Percentiles rank a stretch among this genome's conserved stretches.
Conservation (phyloP, 805 yeast species). For the Myxozyma melibiosi region DNA sequence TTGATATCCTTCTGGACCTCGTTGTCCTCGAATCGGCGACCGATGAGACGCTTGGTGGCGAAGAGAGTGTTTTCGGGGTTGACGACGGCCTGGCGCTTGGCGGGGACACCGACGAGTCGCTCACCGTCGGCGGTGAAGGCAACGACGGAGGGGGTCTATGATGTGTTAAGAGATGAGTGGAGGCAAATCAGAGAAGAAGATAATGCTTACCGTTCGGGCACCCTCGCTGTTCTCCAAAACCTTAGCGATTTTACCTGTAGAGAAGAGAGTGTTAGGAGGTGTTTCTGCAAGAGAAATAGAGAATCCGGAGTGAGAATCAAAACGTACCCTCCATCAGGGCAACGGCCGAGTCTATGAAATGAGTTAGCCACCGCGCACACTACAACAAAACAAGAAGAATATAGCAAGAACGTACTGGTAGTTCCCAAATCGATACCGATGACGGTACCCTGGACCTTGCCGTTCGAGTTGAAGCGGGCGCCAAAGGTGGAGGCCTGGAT, state of each 20-base stretch:
- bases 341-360: conserved; percentile 64
- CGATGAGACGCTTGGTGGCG: conserved; percentile 93
- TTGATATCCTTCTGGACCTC: conserved; percentile 90
- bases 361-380: background rate
- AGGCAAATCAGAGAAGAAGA: background rate
- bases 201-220: conserved; percentile 53
- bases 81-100: conserved; percentile 94
- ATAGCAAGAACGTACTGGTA: conserved; percentile 49
- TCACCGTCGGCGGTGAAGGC: conserved; percentile 92
- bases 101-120: conserved; percentile 90
- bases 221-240: conserved; percentile 81
- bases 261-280: conserved; percentile 38
- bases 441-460: conserved; percentile 60
- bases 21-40: conserved; percentile 83
- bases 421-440: conserved; percentile 88
- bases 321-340: conserved; percentile 63
- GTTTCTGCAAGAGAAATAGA: background rate
- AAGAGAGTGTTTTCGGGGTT: conserved; percentile 92
- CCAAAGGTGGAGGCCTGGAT: conserved; percentile 16
- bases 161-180: background rate
- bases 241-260: conserved; percentile 64
- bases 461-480: conserved; percentile 52
- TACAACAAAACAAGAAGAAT: background rate
- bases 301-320: background rate
- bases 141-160: conserved; percentile 81